Percentiles rank a stretch among this genome's conserved stretches.
phyloP scores from a whole-genome alignment of 148 eudicot species.

The Vaccinium macrocarpon region DNA sequence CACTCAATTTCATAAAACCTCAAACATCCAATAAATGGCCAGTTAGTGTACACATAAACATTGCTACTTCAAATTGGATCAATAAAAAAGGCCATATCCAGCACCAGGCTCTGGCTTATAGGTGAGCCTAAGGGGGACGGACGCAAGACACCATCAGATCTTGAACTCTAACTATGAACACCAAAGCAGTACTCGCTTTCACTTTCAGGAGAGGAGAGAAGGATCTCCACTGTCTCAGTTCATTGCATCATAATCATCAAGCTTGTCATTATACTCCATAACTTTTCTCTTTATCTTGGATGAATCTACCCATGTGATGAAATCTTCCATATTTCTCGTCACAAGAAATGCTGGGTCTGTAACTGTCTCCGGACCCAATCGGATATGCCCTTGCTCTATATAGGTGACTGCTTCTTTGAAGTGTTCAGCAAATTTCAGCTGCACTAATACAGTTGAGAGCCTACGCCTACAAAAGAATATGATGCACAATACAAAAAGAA shows the following conservation, averaged over 20 bases:
- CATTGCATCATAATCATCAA: slow-evolving; percentile 88
- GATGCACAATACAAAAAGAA: no score
- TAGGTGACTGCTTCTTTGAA: slow-evolving; percentile 83
- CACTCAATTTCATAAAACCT: background rate
- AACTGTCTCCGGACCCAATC: slow-evolving; percentile 90
- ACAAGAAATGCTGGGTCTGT: slow-evolving; percentile 97
- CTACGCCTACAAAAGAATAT: slow-evolving; percentile 54
- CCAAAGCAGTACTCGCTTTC: background rate
- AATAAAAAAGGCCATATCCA: background rate
- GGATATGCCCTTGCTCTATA: slow-evolving; percentile 92
- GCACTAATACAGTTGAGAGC: slow-evolving; percentile 59
- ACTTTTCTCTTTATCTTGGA: slow-evolving; percentile 86
- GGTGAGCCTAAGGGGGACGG: background rate
- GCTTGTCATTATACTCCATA: slow-evolving; percentile 64
- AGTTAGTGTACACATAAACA: background rate
- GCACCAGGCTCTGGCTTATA: background rate
- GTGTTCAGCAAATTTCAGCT: slow-evolving; percentile 72
- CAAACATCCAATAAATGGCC: background rate
- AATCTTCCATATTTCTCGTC: slow-evolving; percentile 93
- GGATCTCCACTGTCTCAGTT: slow-evolving; percentile 23
- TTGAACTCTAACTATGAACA: background rate
- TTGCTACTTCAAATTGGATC: background rate
- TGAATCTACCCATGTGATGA: slow-evolving; percentile 88
- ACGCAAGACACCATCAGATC: background rate
- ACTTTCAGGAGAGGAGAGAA: background rate